Percentiles rank a stretch among this genome's conserved stretches.
Conservation (phyloP, 2,329 filamentous ascomycete species). For the Sclerotinia glacialis region DNA sequence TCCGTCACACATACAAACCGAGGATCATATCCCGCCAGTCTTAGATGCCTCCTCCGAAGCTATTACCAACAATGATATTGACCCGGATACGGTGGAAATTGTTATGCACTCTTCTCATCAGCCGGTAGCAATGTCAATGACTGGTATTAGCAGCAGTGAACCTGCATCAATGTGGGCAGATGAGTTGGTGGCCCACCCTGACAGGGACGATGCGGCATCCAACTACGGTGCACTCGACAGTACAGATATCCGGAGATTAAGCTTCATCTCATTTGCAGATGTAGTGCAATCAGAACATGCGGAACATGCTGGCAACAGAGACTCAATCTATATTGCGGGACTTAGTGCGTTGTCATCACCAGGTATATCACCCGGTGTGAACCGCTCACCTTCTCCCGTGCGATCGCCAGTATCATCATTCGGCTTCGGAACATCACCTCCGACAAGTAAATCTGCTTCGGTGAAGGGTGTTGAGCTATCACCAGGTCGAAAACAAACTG, state of each 20-base stretch:
- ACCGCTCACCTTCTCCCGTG: conserved; percentile 76
- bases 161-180: conserved; percentile 40
- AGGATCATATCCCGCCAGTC: conserved; percentile 89
- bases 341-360: conserved; percentile 57
- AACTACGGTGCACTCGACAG: conserved; percentile 77
- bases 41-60: conserved; percentile 88
- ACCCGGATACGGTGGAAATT: conserved; percentile 89
- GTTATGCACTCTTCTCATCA: conserved; percentile 83
- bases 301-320: conserved; percentile 59
- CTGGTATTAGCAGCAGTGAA: conserved; percentile 46
- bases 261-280: conserved; percentile 96
- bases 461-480: conserved; percentile 72
- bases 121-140: conserved; percentile 67
- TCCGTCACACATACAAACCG: conserved; percentile 87
- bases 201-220: conserved; percentile 62
- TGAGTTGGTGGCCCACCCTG: conserved; percentile 51
- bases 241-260: conserved; percentile 76
- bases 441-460: conserved; percentile 72
- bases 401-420: conserved; percentile 75
- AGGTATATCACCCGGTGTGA: conserved; percentile 40
- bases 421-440: conserved; percentile 65
- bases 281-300: conserved; percentile 84
- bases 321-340: conserved; percentile 68
- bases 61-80: conserved; percentile 81
- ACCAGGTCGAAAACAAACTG: conserved; percentile 48